Percentiles rank a stretch among this genome's conserved stretches.
phyloP scores from a whole-genome alignment of 2,329 filamentous ascomycete genomes.

The Cytospora piceicola region DNA sequence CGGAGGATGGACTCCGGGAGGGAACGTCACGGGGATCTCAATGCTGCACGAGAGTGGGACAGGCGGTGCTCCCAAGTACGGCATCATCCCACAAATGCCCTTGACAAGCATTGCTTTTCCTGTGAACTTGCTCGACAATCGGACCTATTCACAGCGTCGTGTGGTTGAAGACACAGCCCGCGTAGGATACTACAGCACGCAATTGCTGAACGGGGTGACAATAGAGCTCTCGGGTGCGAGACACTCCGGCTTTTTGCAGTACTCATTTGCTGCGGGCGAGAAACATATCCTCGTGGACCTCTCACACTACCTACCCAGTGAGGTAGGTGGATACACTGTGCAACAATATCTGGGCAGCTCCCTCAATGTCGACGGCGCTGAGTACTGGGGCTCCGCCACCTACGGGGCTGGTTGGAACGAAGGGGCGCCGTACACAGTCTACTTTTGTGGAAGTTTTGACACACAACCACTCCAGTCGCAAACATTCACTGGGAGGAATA shows the following conservation, averaged over 20 bases:
- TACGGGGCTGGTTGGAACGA: slow-evolving; percentile 51
- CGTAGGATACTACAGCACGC: slow-evolving; percentile 59
- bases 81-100: slow-evolving; percentile 55
- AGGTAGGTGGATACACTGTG: slow-evolving; percentile 48
- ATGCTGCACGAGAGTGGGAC: slow-evolving; percentile 62
- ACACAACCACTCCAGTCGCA: slow-evolving; percentile 39
- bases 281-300: slow-evolving; percentile 51
- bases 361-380: slow-evolving; percentile 37
- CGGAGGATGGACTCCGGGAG: slow-evolving; percentile 45
- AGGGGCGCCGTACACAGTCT: slow-evolving; percentile 48
- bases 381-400: slow-evolving; percentile 51
- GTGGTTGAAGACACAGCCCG: slow-evolving; percentile 46
- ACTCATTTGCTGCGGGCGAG: slow-evolving; percentile 50
- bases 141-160: slow-evolving; percentile 50
- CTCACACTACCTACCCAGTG: slow-evolving; percentile 52
- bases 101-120: slow-evolving; percentile 45
- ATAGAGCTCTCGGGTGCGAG: slow-evolving; percentile 54
- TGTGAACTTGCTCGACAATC: slow-evolving; percentile 53
- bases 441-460: slow-evolving; percentile 50
- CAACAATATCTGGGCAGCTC: slow-evolving; percentile 44
- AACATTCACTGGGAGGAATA: slow-evolving; percentile 50
- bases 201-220: slow-evolving; percentile 52
- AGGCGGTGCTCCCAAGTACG: slow-evolving; percentile 63
- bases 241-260: slow-evolving; percentile 56
- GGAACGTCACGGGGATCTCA: slow-evolving; percentile 53